Base-by-base conservation (phyloP, 495 filamentous ascomycete species). In the Aspergillus campestris region DNA sequence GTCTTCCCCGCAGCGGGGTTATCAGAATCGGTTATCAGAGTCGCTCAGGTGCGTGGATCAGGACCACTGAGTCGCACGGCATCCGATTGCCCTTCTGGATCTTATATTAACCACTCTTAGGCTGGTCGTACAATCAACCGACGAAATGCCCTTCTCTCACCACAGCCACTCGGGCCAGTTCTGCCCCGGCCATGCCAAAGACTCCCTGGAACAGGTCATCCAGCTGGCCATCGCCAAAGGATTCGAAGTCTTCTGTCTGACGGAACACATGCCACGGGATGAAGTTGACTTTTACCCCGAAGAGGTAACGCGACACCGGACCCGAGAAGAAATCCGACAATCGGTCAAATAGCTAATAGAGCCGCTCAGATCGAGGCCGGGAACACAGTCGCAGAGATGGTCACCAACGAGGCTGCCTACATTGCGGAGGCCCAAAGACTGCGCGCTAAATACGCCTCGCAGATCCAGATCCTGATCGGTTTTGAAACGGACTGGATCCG, bases 151-250 rank as follows among this genome's bases (percentile, higher is more conserved):
- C 8, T 94, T 92, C 72, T 89, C 92, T n/a, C 92, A 96, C 68
- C 94, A 98, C 67, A 92, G 87, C 61, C 92, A 98, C 72, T 96
- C 90, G 38, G 94, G 92, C 40, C 86, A 97, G 65, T 97, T 97
- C 76, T 98, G 94, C 69, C 82, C 79, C 8, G 76, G 83, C 55
- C 92, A 97, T 70, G 92, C 91, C 15, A 77, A 82, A 58, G 77
- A 91, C 64, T 74, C 78, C 11, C 78, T 97, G 15, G 91, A 95
- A 58, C 82, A 87, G 50, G 78, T 97, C 45, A 72, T 97, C 59
- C 74, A 79, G 51, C 74, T 79, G 13, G 92, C 92, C 51, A 89
- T 97, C 62, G 59, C 67, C 39, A 73, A 80, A 45, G 82, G 84
- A 44, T 91, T 94, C 77, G 73, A 78, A 44, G 78, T 82, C 49